Conservation (phyloP, 805 yeast genomes). For the Candida tammaniensis region DNA sequence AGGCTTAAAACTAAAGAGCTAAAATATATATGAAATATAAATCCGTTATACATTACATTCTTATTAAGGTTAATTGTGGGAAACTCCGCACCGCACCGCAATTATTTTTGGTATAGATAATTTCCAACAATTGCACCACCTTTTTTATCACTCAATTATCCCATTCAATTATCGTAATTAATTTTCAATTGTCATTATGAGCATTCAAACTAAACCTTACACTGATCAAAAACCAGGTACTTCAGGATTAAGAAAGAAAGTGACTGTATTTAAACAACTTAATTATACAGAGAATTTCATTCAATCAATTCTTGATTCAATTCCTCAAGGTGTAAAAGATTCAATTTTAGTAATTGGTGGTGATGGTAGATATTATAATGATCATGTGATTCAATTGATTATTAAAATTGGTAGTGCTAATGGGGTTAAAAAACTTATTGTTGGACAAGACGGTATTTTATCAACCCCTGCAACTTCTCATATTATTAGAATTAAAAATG, state of each 20-base stretch:
- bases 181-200: slow-evolving; percentile 1
- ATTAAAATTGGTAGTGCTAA: slow-evolving; percentile 86
- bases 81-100: no score
- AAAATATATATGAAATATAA: no score
- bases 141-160: no score
- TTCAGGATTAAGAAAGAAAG: slow-evolving; percentile 93
- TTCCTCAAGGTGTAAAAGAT: slow-evolving; percentile 81
- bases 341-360: slow-evolving; percentile 91
- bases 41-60: no score
- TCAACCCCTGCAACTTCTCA: slow-evolving; percentile 98
- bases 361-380: slow-evolving; percentile 92
- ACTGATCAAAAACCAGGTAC: slow-evolving; percentile 97
- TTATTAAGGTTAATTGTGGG: no score
- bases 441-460: slow-evolving; percentile 85
- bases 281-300: slow-evolving; percentile 92
- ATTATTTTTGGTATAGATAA: no score
- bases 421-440: slow-evolving; percentile 78
- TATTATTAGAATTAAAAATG: slow-evolving; percentile 68
- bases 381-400: slow-evolving; percentile 74
- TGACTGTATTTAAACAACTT: slow-evolving; percentile 72
- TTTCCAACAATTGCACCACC: no score
- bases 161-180: no score
- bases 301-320: slow-evolving; percentile 79
- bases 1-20: no score
- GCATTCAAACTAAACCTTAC: slow-evolving; percentile 60